Evolutionary conservation across 768 basidiomycete species (phyloP).

Genomic region (Aureoboletus auriporus): DNA sequence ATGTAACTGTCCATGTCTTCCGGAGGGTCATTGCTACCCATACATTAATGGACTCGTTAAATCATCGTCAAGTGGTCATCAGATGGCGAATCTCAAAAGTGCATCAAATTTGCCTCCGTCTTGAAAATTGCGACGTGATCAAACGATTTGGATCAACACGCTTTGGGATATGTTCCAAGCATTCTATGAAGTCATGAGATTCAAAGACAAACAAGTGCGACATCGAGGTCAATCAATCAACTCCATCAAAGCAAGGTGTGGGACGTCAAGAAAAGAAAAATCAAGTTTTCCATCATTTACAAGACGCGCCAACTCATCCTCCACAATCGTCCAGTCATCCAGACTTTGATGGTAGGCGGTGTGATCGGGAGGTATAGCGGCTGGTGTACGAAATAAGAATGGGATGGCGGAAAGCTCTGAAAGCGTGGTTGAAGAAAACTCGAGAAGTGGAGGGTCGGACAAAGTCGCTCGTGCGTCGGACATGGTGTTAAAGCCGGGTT

Average conservation of each 20-base stretch:
- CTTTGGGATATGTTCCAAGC: no score
- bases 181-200: not conserved
- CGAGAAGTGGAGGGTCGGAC: slow-evolving; percentile 5
- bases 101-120: no score
- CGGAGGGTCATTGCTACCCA: no score
- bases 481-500: not conserved
- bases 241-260: slow-evolving; percentile 13
- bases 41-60: no score
- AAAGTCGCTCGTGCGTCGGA: not conserved
- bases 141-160: no score
- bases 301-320: slow-evolving; percentile 18
- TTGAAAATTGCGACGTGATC: no score
- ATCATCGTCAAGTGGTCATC: no score
- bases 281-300: slow-evolving; percentile 20
- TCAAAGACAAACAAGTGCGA: not conserved
- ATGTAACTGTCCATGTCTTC: no score
- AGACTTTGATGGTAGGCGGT: not conserved
- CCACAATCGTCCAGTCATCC: slow-evolving; percentile 15
- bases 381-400: slow-evolving; percentile 25
- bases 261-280: slow-evolving; percentile 25
- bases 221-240: slow-evolving; percentile 6
- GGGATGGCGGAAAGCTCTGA: slow-evolving; percentile 30
- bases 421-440: slow-evolving; percentile 8
- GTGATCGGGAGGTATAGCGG: not conserved
- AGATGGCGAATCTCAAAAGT: no score